A percentile compares a stretch with the other conserved stretches of the same genome.
Conservation (phyloP, 345 rosid genomes). For the Odontarrhena argentea region DNA sequence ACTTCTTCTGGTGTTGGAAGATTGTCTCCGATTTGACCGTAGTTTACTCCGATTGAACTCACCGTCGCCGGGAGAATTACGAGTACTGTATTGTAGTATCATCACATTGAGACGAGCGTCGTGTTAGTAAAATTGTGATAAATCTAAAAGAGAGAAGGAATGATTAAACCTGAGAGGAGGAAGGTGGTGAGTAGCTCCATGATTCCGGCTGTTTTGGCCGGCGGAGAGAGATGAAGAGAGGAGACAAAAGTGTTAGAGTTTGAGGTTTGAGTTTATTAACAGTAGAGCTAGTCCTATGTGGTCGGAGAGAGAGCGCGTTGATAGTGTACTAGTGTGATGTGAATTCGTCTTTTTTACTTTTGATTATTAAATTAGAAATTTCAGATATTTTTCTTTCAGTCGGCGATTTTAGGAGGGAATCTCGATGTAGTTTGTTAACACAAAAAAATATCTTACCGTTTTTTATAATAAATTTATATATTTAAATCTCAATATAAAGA, state of each 20-base stretch:
- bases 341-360: constrained; percentile 4
- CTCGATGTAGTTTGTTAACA: constrained; percentile 27
- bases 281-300: background rate
- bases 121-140: background rate
- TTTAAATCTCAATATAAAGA: background rate
- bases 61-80: constrained; percentile 42
- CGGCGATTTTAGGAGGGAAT: constrained; percentile 27
- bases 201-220: background rate
- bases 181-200: constrained; percentile 33
- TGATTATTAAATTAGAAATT: constrained; percentile 2
- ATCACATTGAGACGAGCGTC: background rate
- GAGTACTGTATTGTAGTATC: constrained; percentile 1
- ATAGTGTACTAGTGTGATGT: constrained; percentile 24
- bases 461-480: background rate
- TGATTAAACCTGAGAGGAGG: constrained; percentile 36
- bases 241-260: background rate
- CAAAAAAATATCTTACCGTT: too few species aligned
- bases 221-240: constrained; percentile 26
- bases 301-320: constrained; percentile 25
- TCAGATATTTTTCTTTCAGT: constrained; percentile 27
- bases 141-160: background rate
- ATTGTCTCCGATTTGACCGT: constrained; percentile 88
- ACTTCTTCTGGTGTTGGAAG: constrained; percentile 74
- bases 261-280: constrained; percentile 25
- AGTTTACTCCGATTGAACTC: constrained; percentile 76